Evolutionary conservation across 805 yeast species (phyloP), one percentile per base, ranked within the genome.

Genomic region (Helenozyma rhizophorensis): DNA sequence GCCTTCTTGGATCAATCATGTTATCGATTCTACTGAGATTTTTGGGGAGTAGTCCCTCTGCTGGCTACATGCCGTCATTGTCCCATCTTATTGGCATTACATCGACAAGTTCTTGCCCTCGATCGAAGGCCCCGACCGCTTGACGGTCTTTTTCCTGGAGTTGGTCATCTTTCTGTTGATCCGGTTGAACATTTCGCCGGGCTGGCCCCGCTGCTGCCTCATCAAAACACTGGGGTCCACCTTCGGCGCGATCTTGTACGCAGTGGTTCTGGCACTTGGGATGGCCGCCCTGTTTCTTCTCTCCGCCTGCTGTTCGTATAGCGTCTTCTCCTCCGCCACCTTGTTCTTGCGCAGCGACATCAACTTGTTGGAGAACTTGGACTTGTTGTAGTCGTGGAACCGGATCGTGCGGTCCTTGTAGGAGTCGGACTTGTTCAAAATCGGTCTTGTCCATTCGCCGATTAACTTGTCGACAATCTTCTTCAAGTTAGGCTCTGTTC

Each of bases 371-470:
- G 64, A 64, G 54, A 62, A 72, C 43, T 65, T 70, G 46, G 68
- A 70, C 53, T 76, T 74, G 56, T 82, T 83, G 60, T 84, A 88
- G 28, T 76, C 77, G 40, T 77, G 74, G 40, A 79, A 73, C 48
- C 73, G 74, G 40, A 90, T 80, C 40, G 77, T 70, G 62, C 85
- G 80, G 60, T 90, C 96, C 58, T 93, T 80, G 67, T 89, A 90
- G 50, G 89, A 87, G 60, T 90, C 97, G 3, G 94, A 82, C 40
- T 95, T 82, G 47, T 95, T 95, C 72, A 93, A 85, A 42, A 93
- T 87, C 27, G 98, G 98, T 62, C 98, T 77, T 7, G 97, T 90
- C 99, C 99, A 93, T 57, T 88, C 95, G 16, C 96, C 96, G 45
- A 93, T 83, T 40, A 93, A 67, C 54, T 79, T 79, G 53, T 93